Base-by-base conservation (phyloP, 2,329 filamentous ascomycete genomes). In the Camillea tinctor region DNA sequence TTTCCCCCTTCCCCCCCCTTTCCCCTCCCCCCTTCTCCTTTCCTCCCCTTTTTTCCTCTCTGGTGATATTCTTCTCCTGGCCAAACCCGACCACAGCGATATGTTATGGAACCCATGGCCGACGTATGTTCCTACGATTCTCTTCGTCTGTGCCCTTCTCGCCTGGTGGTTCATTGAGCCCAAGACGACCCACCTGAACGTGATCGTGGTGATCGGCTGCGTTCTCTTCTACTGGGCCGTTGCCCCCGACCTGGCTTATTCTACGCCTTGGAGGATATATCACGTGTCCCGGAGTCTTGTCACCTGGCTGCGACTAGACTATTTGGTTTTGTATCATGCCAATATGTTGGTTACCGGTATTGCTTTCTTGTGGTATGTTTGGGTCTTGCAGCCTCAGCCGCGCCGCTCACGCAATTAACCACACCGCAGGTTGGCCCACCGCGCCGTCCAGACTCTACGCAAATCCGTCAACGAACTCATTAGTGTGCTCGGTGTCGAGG, bases 401-500 rank as follows among this genome's bases (percentile, higher is more conserved):
- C 66, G n/a, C 57, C 50, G 50, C 66, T 71, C 52, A 69, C 60
- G 15, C 36, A 13, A 50, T 24, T 57, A 30, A 52, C 54, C 49
- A 55, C 52, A 49, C 53, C 20, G 20, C 57, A 95, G 92, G 92
- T 84, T 97, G 62, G 82, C 93, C 61, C 90, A 91, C 74, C 89
- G 95, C 72, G 91, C 92, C 63, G 92, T 90, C 79, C 91, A 93
- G 73, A 95, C 96, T 44, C 83, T 97, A 57, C 89, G 91, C 77
- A 97, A 94, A 69, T 93, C 94, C 22, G 92, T 97, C 59, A 91
- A 94, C 59, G 88, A 96, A 65, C 86, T 99, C 53, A 93, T 98
- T 69, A 88, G 88, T 68, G 91, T 97, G 54, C 87, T 99, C 53
- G 93, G 94, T 61, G 88, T 98, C 73, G 95, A 99, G 72, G 94